Conservation (phyloP, 2,329 filamentous ascomycete species). For the Aspergillus glaucus region DNA sequence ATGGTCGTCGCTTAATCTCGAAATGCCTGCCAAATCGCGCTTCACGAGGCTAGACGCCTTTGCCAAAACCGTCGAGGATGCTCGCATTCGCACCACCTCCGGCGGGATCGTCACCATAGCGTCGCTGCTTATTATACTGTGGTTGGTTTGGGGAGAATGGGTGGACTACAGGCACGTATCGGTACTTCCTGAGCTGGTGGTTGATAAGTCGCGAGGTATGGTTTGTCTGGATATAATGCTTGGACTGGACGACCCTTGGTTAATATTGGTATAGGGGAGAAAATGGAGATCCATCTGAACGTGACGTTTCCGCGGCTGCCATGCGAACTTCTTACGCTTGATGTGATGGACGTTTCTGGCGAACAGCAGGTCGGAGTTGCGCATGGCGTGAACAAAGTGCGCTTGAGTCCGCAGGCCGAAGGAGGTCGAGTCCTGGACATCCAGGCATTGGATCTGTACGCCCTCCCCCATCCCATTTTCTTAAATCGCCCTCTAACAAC, state of each 20-base stretch:
- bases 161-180: constrained; percentile 78
- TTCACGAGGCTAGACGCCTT: constrained; percentile 98
- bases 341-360: constrained; percentile 98
- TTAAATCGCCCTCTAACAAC: neutral
- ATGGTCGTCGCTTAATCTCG: constrained; percentile 25
- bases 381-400: constrained; percentile 87
- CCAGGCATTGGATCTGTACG: constrained; percentile 62
- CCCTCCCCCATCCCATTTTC: constrained; percentile 10
- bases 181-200: constrained; percentile 86
- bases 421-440: constrained; percentile 70
- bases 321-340: constrained; percentile 90
- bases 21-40: constrained; percentile 83
- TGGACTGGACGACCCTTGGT: no score
- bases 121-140: constrained; percentile 81
- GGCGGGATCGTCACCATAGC: constrained; percentile 91
- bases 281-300: constrained; percentile 99
- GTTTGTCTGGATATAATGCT: neutral
- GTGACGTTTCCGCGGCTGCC: constrained; percentile 90
- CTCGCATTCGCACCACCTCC: constrained; percentile 87
- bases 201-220: constrained; percentile 89
- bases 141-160: constrained; percentile 93
- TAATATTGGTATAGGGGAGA: constrained; percentile 59
- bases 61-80: constrained; percentile 98
- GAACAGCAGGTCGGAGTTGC: constrained; percentile 93
- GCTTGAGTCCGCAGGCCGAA: constrained; percentile 64